Percentiles rank a stretch among this genome's conserved stretches.
Evolutionary conservation across 1,284 basidiomycete species (phyloP).

Genomic region (Testicularia cyperi): DNA sequence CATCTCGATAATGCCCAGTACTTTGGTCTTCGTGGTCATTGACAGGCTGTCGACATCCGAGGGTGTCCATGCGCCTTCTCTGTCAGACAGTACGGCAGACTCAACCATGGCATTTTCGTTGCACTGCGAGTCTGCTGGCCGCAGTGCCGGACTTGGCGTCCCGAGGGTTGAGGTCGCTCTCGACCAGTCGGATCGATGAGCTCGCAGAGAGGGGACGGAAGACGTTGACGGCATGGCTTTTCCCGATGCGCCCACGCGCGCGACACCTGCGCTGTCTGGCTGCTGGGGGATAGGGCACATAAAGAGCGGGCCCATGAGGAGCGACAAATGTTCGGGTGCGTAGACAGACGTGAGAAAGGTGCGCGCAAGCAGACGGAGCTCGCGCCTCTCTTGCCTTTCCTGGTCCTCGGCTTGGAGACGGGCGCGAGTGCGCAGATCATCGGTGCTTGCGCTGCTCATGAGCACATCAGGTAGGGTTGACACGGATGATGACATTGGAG

Average conservation of each 20-base stretch:
- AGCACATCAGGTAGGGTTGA: conserved; percentile 24
- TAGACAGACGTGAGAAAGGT: conserved; percentile 28
- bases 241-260: background rate
- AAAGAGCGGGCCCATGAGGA: conserved; percentile 41
- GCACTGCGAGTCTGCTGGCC: background rate
- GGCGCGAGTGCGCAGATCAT: conserved; percentile 15
- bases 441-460: conserved; percentile 27
- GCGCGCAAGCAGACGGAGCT: conserved; percentile 23
- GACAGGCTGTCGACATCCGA: conserved; percentile 18
- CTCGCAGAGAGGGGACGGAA: background rate
- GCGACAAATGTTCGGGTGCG: conserved; percentile 13
- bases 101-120: background rate
- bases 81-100: background rate
- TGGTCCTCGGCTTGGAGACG: conserved; percentile 7
- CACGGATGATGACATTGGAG: too few species aligned
- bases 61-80: background rate
- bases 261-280: conserved; percentile 1
- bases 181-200: background rate
- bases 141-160: background rate
- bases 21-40: conserved; percentile 28
- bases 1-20: conserved; percentile 47
- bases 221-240: background rate
- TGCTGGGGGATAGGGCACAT: conserved; percentile 27
- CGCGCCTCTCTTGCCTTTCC: conserved; percentile 10
- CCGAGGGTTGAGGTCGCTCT: background rate